Evolutionary conservation across 768 basidiomycete species (phyloP).

Genomic region (Suillus fuscotomentosus): DNA sequence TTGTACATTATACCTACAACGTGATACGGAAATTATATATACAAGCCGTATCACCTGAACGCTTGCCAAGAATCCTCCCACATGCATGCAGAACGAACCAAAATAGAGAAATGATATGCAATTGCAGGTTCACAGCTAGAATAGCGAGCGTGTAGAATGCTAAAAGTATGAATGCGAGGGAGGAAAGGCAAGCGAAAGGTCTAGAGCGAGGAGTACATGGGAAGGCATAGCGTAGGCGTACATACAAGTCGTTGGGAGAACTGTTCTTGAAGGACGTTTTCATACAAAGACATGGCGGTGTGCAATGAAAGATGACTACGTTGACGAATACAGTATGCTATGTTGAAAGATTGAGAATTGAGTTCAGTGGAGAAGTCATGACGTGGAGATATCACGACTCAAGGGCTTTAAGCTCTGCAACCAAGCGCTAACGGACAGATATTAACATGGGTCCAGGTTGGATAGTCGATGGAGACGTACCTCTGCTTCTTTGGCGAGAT

Average conservation of each 20-base stretch:
- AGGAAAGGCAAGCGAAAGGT: neutral
- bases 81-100: neutral
- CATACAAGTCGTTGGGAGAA: slow-evolving; percentile 25
- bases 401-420: slow-evolving; percentile 58
- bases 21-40: slow-evolving; percentile 8
- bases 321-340: slow-evolving; percentile 27
- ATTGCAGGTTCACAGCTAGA: slow-evolving; percentile 18
- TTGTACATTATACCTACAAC: slow-evolving; percentile 10
- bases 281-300: slow-evolving; percentile 27
- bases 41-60: slow-evolving; percentile 6
- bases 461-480: slow-evolving; percentile 32
- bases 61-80: slow-evolving; percentile 3
- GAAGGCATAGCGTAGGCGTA: slow-evolving; percentile 24
- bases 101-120: slow-evolving; percentile 2
- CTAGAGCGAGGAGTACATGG: slow-evolving; percentile 3
- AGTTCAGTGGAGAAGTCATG: neutral
- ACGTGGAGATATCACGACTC: slow-evolving; percentile 30
- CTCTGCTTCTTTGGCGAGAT: slow-evolving; percentile 53
- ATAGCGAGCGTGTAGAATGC: slow-evolving; percentile 24
- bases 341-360: slow-evolving; percentile 12
- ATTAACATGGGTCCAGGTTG: slow-evolving; percentile 5
- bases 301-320: slow-evolving; percentile 19
- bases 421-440: slow-evolving; percentile 47
- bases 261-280: slow-evolving; percentile 22
- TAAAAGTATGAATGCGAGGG: slow-evolving; percentile 21